Conservation (phyloP, 148 eudicot species). For the Camellia granthamiana region DNA sequence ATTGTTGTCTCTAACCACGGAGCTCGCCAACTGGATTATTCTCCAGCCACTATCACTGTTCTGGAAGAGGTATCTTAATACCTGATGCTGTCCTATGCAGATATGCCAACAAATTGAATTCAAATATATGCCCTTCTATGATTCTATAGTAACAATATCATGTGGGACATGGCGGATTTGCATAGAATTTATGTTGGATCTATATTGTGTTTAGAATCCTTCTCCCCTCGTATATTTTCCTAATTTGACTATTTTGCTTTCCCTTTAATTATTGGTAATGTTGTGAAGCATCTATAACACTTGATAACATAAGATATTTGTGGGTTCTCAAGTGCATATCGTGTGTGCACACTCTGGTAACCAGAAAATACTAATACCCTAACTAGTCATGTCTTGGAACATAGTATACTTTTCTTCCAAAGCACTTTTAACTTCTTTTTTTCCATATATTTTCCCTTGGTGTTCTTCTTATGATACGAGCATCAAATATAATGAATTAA, state of each 20-base stretch:
- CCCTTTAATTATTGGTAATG: neutral
- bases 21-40: slow-evolving; percentile 81
- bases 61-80: slow-evolving; percentile 61
- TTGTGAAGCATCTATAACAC: neutral
- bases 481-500: too few relatives aligned
- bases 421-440: neutral
- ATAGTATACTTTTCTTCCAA: neutral
- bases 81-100: neutral
- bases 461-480: neutral
- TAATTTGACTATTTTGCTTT: neutral
- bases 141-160: neutral
- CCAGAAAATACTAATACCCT: too few relatives aligned
- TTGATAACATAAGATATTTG: neutral
- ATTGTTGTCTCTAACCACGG: slow-evolving; percentile 88
- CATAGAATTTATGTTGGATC: neutral
- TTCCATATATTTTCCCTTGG: neutral
- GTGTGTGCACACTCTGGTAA: too few relatives aligned
- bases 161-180: neutral
- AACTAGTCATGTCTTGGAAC: neutral
- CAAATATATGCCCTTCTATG: neutral
- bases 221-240: neutral
- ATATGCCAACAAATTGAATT: neutral
- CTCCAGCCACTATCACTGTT: slow-evolving; percentile 71
- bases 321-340: neutral
- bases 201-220: neutral